phyloP scores from a whole-genome alignment of 495 filamentous ascomycete species.

The Bombardia bombarda region DNA sequence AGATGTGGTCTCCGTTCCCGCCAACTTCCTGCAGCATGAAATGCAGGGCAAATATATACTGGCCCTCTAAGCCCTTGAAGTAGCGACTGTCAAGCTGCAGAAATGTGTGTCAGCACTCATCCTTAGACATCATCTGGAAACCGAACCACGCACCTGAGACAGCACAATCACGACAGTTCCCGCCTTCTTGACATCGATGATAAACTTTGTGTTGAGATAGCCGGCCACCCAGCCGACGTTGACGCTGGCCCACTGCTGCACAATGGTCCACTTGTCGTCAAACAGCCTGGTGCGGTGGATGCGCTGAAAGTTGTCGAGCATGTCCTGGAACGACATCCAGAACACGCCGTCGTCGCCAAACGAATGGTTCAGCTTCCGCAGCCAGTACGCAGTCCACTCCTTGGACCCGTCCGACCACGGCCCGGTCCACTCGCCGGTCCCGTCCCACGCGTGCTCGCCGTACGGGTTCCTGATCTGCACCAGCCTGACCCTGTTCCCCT shows the following conservation, averaged over 20 bases:
- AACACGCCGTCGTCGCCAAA: slow-evolving; percentile 67
- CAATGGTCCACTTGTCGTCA: slow-evolving; percentile 60
- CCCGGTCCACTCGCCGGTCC: slow-evolving; percentile 57
- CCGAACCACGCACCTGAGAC: slow-evolving; percentile 34
- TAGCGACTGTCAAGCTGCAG: slow-evolving; percentile 55
- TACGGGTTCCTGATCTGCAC: slow-evolving; percentile 64
- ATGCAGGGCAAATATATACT: slow-evolving; percentile 59
- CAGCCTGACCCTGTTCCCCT: slow-evolving; percentile 35
- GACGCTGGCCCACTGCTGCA: slow-evolving; percentile 19
- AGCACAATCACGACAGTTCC: slow-evolving; percentile 63
- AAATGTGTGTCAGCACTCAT: neutral
- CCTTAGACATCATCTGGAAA: neutral
- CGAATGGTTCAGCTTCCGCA: slow-evolving; percentile 56
- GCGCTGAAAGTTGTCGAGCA: slow-evolving; percentile 60
- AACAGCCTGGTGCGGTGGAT: slow-evolving; percentile 72
- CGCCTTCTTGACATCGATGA: slow-evolving; percentile 50
- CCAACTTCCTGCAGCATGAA: slow-evolving; percentile 65
- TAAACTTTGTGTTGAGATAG: slow-evolving; percentile 67
- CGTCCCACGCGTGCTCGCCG: slow-evolving; percentile 34
- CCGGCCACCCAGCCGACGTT: slow-evolving; percentile 48
- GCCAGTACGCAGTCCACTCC: slow-evolving; percentile 74
- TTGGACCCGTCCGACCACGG: slow-evolving; percentile 62
- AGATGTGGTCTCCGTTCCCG: slow-evolving; percentile 63
- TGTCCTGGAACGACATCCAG: slow-evolving; percentile 43
- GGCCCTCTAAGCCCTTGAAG: slow-evolving; percentile 60